Base-by-base conservation (phyloP, 139 green algal species). In the Spirogloea muscicola region DNA sequence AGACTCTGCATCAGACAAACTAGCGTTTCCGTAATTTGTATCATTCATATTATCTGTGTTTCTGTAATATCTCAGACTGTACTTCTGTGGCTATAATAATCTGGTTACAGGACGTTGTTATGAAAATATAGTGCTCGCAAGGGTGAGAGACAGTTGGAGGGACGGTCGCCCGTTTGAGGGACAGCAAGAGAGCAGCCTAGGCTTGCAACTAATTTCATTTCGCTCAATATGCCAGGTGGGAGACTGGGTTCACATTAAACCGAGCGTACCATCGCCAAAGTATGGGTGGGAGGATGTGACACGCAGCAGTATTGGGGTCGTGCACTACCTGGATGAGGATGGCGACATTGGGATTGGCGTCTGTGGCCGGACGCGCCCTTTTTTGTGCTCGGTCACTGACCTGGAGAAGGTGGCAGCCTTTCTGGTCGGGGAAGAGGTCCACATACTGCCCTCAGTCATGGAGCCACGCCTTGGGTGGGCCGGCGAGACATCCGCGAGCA, bases 241-340 rank as follows among this genome's bases (percentile, higher is more conserved):
- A 25, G 60, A 70, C 60, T 70, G 60, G 60, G 60, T 70, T 31
- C 39, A 33, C 7, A 33, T 70, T 5, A 70, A 70, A 58, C 31
- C 60, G 40, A 64, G 31, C 9, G 60, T 70, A 9, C 41, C 60
- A 51, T 70, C 60, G 36, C 60, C 60, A 5, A 70, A 70, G 60
- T 70, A 70, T 70, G 60, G 60, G 36, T 70, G 60, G 60, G 60
- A 70, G 60, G 60, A 70, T 70, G 60, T 70, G 5, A 70, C 37
- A 70, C 40, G 60, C 40, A 58, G 38, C 9, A 67, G 60, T 58
- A 51, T 70, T 9, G 60, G 60, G 9, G 60, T 70, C 7, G 60
- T 70, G 7, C 60, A 70, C 46, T 9, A 38, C 36, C 29, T 70
- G 6, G 60, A 70, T 70, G 60, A 70, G 41, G 60, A 70, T 58